These are phyloP conservation scores for Stagonosporopsis vannaccii DNA, from an alignment of 2,329 filamentous ascomycete genomes.

Conservation along the genomic window DNA sequence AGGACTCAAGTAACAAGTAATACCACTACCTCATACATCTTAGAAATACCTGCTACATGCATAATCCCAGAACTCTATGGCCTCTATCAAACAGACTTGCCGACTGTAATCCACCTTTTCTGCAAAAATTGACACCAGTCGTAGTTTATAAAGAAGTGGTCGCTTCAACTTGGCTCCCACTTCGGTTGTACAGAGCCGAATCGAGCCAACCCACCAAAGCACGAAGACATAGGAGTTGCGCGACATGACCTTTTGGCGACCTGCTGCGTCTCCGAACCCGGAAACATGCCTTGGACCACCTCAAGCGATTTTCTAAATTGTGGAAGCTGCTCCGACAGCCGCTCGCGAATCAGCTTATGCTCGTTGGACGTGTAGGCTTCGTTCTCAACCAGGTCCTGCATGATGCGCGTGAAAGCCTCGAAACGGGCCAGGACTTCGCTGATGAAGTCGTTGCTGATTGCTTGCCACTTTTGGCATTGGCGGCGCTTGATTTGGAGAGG, in stretches of 20 bases:
- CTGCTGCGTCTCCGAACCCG: background rate
- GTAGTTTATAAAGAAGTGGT: too few species aligned
- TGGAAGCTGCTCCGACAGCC: background rate
- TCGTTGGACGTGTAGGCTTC: constrained; percentile 2
- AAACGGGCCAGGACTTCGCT: background rate
- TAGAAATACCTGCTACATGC: too few species aligned
- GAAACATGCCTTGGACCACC: background rate
- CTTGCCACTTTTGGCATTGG: constrained; percentile 2
- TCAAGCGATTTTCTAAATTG: constrained; percentile 1
- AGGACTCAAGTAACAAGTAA: too few species aligned
- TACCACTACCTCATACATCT: too few species aligned
- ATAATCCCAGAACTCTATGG: too few species aligned
- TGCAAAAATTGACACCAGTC: too few species aligned
- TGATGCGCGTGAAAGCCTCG: background rate
- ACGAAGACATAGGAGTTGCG: too few species aligned
- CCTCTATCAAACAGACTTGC: too few species aligned
- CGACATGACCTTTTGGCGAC: constrained; percentile 3
- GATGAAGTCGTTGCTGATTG: constrained; percentile 1
- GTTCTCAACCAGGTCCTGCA: constrained; percentile 8
- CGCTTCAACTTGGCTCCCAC: too few species aligned
- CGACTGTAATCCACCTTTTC: too few species aligned
- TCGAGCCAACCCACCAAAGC: too few species aligned
- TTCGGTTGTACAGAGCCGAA: too few species aligned
- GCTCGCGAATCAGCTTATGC: background rate
- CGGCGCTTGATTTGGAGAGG: background rate